A percentile compares a stretch with the other conserved stretches of the same genome.
phyloP scores from a whole-genome alignment of 2,329 filamentous ascomycete genomes.

The Botrytis pseudocinerea region DNA sequence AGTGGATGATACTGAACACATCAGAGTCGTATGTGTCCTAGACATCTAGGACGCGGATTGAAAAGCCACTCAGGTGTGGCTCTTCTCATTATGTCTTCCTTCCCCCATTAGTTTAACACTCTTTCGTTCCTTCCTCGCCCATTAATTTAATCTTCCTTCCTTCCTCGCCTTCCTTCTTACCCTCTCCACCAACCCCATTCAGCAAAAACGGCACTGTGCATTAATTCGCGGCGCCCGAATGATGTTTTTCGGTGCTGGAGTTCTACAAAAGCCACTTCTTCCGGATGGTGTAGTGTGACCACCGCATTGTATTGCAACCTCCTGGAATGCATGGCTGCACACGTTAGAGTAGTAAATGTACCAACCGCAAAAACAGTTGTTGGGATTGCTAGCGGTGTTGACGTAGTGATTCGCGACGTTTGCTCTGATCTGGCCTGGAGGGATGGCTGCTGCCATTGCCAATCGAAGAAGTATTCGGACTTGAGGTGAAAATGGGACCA shows the following conservation, averaged over 20 bases:
- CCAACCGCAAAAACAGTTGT: not conserved
- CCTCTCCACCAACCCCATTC: not conserved
- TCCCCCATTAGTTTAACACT: not conserved
- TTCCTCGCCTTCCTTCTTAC: not conserved
- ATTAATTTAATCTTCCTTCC: not conserved
- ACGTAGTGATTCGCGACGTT: not conserved
- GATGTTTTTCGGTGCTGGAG: not conserved
- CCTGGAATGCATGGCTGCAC: accelerated
- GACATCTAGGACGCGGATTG: not conserved
- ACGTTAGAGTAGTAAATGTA: not conserved
- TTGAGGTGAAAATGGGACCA: too few relatives aligned
- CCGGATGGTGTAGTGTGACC: not conserved
- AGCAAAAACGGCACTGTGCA: not conserved
- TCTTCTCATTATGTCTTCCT: not conserved
- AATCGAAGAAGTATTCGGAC: not conserved
- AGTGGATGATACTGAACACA: not conserved
- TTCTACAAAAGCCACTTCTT: not conserved
- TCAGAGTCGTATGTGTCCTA: not conserved
- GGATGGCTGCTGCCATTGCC: not conserved
- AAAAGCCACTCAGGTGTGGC: not conserved
- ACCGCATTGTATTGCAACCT: not conserved
- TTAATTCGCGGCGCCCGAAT: not conserved
- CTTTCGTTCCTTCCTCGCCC: not conserved
- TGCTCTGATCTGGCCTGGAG: accelerated
- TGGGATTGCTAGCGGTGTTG: not conserved